These are phyloP conservation scores for Phytopythium kandeliae DNA, from an alignment of 352 stramenopile genomes.

Conservation along the genomic window DNA sequence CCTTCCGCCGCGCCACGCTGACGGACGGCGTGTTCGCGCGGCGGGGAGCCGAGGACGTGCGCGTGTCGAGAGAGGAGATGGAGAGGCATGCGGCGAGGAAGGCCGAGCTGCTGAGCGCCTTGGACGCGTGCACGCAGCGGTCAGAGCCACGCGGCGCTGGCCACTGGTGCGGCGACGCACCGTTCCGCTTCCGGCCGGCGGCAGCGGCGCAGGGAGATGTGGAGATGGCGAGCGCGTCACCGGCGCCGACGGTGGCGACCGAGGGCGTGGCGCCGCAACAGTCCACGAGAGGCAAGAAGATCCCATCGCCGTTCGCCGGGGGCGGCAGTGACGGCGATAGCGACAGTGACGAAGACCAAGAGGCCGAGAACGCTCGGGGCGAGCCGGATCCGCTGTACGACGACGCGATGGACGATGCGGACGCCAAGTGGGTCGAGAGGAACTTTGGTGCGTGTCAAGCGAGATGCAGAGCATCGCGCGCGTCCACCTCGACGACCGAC, in stretches of 20 bases:
- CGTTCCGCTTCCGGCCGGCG: constrained; percentile 29
- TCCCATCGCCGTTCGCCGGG: constrained; percentile 2
- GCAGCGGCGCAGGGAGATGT: constrained; percentile 5
- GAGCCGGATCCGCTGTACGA: constrained; percentile 62
- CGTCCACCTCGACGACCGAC: too few species aligned
- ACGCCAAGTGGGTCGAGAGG: constrained; percentile 66
- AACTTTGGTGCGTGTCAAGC: too few species aligned
- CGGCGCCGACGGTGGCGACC: constrained; percentile 8
- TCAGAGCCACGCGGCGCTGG: not conserved
- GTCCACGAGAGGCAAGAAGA: constrained; percentile 13
- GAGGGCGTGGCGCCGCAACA: constrained; percentile 32
- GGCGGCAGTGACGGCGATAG: constrained; percentile 5
- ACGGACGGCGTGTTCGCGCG: constrained; percentile 14
- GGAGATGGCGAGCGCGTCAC: constrained; percentile 17
- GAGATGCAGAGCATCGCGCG: too few species aligned
- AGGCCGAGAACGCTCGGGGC: constrained; percentile 10
- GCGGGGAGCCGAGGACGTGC: constrained; percentile 23
- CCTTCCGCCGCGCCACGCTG: constrained; percentile 4
- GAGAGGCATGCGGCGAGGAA: constrained; percentile 28
- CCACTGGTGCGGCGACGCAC: constrained; percentile 17
- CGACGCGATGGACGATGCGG: constrained; percentile 48
- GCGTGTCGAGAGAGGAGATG: constrained; percentile 28
- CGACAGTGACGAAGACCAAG: constrained; percentile 4
- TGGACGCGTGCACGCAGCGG: constrained; percentile 22
- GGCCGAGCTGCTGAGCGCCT: constrained; percentile 36